These are phyloP conservation scores for Osmanthus fragrans DNA, from an alignment of 257 asterid genomes.

Conservation along the genomic window DNA sequence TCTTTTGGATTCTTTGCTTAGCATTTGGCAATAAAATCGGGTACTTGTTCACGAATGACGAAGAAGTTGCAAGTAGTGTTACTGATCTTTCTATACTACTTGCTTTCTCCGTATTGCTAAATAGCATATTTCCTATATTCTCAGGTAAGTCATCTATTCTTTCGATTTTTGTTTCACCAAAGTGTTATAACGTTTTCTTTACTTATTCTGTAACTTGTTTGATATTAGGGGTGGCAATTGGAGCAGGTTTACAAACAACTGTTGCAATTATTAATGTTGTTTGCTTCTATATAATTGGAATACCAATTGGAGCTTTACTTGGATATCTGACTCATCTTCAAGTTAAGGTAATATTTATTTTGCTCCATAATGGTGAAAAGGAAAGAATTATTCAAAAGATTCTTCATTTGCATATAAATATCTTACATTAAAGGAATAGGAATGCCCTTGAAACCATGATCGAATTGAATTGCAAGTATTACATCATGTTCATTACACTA, in stretches of 20 bases:
- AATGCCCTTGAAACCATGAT: too few species aligned
- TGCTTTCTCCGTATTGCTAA: constrained; percentile 50
- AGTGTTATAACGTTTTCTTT: too few species aligned
- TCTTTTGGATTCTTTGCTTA: constrained; percentile 43
- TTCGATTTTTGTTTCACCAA: background rate
- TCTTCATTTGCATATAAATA: too few species aligned
- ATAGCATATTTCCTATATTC: constrained; percentile 54
- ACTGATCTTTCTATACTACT: constrained; percentile 50
- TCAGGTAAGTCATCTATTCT: constrained; percentile 36
- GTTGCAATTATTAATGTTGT: constrained; percentile 51
- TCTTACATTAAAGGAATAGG: too few species aligned
- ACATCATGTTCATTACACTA: too few species aligned
- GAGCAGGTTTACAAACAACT: constrained; percentile 47
- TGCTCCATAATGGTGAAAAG: background rate
- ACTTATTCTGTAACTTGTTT: background rate
- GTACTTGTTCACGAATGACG: constrained; percentile 48
- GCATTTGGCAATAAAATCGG: constrained; percentile 45
- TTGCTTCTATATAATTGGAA: constrained; percentile 52
- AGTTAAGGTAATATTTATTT: constrained; percentile 33
- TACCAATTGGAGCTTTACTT: constrained; percentile 54
- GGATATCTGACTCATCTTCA: constrained; percentile 41
- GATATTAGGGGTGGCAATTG: constrained; percentile 51
- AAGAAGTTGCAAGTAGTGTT: constrained; percentile 41
- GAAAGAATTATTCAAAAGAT: too few species aligned
- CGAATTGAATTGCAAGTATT: too few species aligned